A percentile compares a stretch with the other conserved stretches of the same genome.
Conservation (phyloP, 106 monocot genomes). For the Chionographis japonica region DNA sequence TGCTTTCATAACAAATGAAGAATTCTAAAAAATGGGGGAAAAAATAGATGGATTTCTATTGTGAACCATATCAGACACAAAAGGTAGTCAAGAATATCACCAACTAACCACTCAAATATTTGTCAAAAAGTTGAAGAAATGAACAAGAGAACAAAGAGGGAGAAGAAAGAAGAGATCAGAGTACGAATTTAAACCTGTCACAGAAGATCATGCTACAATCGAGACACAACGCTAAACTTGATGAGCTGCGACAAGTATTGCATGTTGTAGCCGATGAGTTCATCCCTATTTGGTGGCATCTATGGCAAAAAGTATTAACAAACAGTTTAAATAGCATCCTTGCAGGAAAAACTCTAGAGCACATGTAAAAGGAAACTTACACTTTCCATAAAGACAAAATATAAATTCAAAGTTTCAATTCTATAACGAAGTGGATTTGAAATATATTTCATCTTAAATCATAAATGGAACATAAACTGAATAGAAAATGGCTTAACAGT, state of each 20-base stretch:
- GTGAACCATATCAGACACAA: no score
- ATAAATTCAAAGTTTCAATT: neutral
- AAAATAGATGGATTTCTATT: no score
- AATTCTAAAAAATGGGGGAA: no score
- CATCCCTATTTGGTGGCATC: slow-evolving; percentile 6
- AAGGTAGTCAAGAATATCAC: no score
- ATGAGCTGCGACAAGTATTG: slow-evolving; percentile 9
- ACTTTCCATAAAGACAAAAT: neutral
- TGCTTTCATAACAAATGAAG: no score
- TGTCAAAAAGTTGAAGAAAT: neutral
- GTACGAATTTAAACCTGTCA: slow-evolving; percentile 4
- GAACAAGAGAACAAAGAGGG: neutral
- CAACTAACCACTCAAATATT: no score
- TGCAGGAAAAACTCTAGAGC: neutral
- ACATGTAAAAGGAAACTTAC: neutral
- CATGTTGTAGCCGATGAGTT: slow-evolving; percentile 3
- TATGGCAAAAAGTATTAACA: neutral
- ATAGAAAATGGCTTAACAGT: no score
- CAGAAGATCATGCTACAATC: slow-evolving; percentile 15
- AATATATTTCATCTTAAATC: no score
- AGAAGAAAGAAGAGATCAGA: neutral
- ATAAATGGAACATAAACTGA: no score
- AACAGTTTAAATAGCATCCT: neutral
- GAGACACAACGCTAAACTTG: slow-evolving; percentile 14
- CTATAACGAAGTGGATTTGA: no score